A percentile compares a stretch with the other conserved stretches of the same genome.
phyloP scores from a whole-genome alignment of 257 asterid species.

The Solanum acaule region DNA sequence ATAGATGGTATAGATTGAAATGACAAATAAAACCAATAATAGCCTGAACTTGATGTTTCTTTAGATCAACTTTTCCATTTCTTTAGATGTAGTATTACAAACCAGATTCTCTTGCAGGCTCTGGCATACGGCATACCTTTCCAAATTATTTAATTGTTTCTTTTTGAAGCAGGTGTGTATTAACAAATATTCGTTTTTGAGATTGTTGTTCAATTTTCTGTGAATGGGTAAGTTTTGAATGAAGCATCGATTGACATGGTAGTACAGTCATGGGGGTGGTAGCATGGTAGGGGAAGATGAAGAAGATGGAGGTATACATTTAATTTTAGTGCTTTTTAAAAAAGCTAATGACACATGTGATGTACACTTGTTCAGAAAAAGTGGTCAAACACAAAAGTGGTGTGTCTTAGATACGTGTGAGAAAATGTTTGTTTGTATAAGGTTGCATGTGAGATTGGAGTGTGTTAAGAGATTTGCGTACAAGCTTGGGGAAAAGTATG shows the following conservation, averaged over 20 bases:
- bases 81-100: neutral
- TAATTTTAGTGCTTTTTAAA: neutral
- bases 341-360: neutral
- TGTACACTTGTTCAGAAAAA: neutral
- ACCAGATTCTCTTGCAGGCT: neutral
- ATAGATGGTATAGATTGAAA: neutral
- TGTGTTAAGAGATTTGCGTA: neutral
- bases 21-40: too few relatives aligned
- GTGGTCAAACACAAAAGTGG: neutral
- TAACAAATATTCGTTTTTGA: neutral
- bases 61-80: neutral
- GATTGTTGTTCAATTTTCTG: neutral
- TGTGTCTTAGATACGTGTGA: neutral
- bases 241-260: neutral
- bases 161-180: neutral
- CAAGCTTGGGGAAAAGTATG: neutral
- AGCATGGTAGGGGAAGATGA: neutral
- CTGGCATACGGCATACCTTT: neutral
- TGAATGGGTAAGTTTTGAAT: neutral
- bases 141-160: neutral
- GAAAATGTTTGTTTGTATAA: neutral
- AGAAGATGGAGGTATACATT: neutral
- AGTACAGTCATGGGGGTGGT: neutral
- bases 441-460: neutral
- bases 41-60: neutral